These are phyloP conservation scores for Syncephalastrum contaminatum DNA, from an alignment of 371 early-diverging fungal species.

Conservation along the genomic window DNA sequence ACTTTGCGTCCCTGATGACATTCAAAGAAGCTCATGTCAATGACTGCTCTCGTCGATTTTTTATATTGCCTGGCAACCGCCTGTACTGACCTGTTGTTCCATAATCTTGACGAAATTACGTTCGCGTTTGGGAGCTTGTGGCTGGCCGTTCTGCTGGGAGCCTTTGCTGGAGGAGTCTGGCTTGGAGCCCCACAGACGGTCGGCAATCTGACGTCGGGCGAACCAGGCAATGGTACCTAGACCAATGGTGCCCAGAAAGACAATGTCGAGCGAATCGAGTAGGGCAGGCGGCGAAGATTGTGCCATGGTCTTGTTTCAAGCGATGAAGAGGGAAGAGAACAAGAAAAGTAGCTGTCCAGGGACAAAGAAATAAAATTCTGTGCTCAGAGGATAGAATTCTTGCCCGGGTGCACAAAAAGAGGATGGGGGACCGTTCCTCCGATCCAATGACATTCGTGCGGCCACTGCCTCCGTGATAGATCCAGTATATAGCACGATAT, in stretches of 20 bases:
- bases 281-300: slow-evolving; percentile 22
- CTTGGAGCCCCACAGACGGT: slow-evolving; percentile 16
- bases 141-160: slow-evolving; percentile 10
- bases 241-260: slow-evolving; percentile 52
- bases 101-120: slow-evolving; percentile 67
- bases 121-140: slow-evolving; percentile 27
- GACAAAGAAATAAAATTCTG: too few relatives aligned
- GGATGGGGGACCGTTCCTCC: too few relatives aligned
- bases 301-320: slow-evolving; percentile 10
- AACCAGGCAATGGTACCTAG: slow-evolving; percentile 53
- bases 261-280: slow-evolving; percentile 47
- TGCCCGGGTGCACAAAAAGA: too few relatives aligned
- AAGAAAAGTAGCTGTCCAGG: slow-evolving; percentile 2
- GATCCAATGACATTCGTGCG: too few relatives aligned
- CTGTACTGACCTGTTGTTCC: slow-evolving; percentile 53
- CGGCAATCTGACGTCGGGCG: slow-evolving; percentile 30
- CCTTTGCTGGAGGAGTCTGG: slow-evolving; percentile 14
- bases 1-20: slow-evolving; percentile 57
- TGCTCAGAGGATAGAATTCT: too few relatives aligned
- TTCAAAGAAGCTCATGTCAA: neutral
- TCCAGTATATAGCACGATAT: too few relatives aligned
- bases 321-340: neutral
- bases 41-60: neutral
- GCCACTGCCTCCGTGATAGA: too few relatives aligned
- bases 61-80: neutral